phyloP scores from a whole-genome alignment of 345 rosid species.

The Acer saccharum region DNA sequence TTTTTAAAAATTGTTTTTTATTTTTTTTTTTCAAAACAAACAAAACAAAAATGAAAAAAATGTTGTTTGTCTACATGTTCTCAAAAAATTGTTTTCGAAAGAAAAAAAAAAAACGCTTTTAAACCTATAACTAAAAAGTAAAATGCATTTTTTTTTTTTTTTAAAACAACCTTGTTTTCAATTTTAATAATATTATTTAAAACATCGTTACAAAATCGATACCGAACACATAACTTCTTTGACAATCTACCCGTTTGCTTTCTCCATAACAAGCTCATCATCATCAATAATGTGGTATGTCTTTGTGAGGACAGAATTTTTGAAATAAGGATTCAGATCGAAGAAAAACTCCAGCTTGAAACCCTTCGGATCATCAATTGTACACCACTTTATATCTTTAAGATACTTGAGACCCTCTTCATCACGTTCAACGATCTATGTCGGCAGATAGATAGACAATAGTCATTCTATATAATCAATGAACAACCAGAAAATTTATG shows the following conservation, averaged over 20 bases:
- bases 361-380: conserved; percentile 83
- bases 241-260: conserved; percentile 75
- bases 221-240: not conserved
- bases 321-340: conserved; percentile 83
- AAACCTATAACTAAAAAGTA: no score
- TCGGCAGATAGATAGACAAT: not conserved
- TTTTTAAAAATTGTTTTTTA: no score
- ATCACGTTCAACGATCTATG: conserved; percentile 82
- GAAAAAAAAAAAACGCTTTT: no score
- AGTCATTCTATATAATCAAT: not conserved
- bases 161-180: no score
- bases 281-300: conserved; percentile 97
- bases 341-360: conserved; percentile 94
- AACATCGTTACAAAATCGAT: no score
- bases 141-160: no score
- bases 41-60: no score
- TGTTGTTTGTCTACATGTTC: no score
- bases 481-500: not conserved
- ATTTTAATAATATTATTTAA: no score
- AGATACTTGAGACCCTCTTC: conserved; percentile 88
- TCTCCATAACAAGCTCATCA: conserved; percentile 89
- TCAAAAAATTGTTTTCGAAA: no score
- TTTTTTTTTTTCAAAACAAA: no score
- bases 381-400: conserved; percentile 82
- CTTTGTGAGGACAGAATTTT: conserved; percentile 79